These are phyloP conservation scores for Trichopus zeylanicus DNA, from an alignment of 116 monocot species.

Conservation along the genomic window DNA sequence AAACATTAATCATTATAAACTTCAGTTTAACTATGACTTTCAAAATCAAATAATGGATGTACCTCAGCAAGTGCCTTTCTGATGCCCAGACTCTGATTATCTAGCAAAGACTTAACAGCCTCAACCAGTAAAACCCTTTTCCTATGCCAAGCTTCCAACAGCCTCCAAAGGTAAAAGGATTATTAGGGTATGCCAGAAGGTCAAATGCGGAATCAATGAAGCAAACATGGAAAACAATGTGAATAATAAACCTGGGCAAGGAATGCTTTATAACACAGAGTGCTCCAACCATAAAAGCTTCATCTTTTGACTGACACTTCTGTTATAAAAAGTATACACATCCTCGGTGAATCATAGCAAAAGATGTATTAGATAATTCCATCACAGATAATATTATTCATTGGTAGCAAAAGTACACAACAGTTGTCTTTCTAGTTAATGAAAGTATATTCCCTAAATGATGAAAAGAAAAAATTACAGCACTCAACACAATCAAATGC, in stretches of 20 bases:
- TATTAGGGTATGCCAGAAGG: constrained; percentile 11
- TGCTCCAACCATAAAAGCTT: constrained; percentile 60
- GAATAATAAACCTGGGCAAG: constrained; percentile 64
- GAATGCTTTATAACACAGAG: constrained; percentile 75
- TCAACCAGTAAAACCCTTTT: constrained; percentile 69
- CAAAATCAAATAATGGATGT: background rate
- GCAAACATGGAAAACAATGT: background rate
- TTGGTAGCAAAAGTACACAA: background rate
- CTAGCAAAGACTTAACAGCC: constrained; percentile 55
- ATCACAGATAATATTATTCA: background rate
- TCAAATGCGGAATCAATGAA: background rate
- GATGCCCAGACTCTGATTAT: constrained; percentile 54
- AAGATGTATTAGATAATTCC: background rate
- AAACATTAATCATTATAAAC: background rate
- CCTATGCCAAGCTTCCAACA: constrained; percentile 83
- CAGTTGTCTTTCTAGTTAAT: background rate
- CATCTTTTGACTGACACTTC: constrained; percentile 86
- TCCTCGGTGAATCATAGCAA: constrained; percentile 1
- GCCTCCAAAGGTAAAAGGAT: constrained; percentile 25
- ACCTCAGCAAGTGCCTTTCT: constrained; percentile 85
- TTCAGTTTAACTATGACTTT: background rate
- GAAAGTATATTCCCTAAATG: too few relatives aligned
- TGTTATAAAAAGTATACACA: constrained; percentile 19
- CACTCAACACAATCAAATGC: too few relatives aligned
- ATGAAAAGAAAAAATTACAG: too few relatives aligned